Base-by-base conservation (phyloP, 2,329 filamentous ascomycete species). In the Aspergillus flavus region DNA sequence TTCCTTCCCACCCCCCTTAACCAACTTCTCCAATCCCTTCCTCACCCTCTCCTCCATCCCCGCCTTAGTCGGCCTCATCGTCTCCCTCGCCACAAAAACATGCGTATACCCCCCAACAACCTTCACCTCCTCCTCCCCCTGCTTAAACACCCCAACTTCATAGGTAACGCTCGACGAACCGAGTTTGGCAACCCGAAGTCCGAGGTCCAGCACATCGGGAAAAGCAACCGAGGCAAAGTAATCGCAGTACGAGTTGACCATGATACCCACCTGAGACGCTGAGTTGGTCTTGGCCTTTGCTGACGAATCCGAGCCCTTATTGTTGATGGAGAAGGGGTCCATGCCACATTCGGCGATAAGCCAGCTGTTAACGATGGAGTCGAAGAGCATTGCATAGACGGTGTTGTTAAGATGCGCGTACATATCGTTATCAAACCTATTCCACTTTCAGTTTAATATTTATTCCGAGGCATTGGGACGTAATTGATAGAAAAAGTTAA, bases 341-440 rank as follows among this genome's bases (percentile, higher is more conserved):
- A 96, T 85, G 14, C 86, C 86, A 77, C 92, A 96, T 72, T 91
- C 83, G 58, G 89, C 83, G 65, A 96, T 93, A 21, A 98, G 86
- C 77, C 95, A 98, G 56, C 90, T 86, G 78, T 97, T 98, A 75
- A 96, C 88, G 63, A 96, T 87, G 1, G 92, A 94, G 81, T 98
- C 94, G 77, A 96, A 95, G 61, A 96, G 84, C 66, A 91, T 90
- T 71, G 91, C 91, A 79, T 97, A 97, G 59, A 95, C 85, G 46
- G 89, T 91, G 75, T 96, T 97, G 81, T 97, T 97, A 84, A 96
- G 88, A 76, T 98, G 94, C 64, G 92, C 86, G 78, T 95, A 97
- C 91, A 96, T 95, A 81, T 97, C 93, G 75, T 96, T 96, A 79
- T 97, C 93, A 76, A 87, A 89, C 92, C 92, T 94, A 65, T 28